Conservation (phyloP, 78 protist genomes). For the slime mould (Dictyostelium discoideum) region DNA sequence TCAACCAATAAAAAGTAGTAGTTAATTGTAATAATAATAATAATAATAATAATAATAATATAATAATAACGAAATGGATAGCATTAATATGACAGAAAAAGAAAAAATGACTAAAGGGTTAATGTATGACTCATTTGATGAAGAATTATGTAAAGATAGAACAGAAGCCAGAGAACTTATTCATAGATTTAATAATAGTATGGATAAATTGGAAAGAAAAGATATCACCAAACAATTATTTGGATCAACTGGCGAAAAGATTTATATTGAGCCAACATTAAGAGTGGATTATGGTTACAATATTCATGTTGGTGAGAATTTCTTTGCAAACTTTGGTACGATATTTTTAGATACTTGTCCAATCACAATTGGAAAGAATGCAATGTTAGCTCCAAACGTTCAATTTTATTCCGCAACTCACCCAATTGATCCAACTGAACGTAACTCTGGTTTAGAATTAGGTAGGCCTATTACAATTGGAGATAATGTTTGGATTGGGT, state of each 20-base stretch:
- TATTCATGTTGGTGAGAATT: conserved; percentile 46
- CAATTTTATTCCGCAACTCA: conserved; percentile 82
- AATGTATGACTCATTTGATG: conserved; percentile 12
- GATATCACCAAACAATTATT: not conserved
- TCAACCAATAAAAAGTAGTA: too few species aligned
- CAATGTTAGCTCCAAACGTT: conserved; percentile 78
- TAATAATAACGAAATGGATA: not conserved
- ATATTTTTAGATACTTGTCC: conserved; percentile 2
- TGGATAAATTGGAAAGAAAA: not conserved
- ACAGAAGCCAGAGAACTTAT: not conserved
- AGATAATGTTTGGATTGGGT: conserved; percentile 63
- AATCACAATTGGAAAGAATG: conserved; percentile 59
- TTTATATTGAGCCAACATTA: conserved; percentile 69
- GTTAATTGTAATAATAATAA: not conserved
- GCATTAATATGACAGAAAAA: conserved; percentile 14
- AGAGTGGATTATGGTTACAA: conserved; percentile 83
- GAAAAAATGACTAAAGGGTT: conserved; percentile 63
- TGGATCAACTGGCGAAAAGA: not conserved
- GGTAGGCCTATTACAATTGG: conserved; percentile 66
- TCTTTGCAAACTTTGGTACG: conserved; percentile 63
- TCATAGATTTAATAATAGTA: not conserved
- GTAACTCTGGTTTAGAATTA: conserved; percentile 48
- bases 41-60: too few species aligned
- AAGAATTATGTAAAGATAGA: conserved; percentile 40
- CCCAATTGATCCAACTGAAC: conserved; percentile 43